phyloP scores from a whole-genome alignment of 108 stramenopile genomes.

The Parmales sp. region DNA sequence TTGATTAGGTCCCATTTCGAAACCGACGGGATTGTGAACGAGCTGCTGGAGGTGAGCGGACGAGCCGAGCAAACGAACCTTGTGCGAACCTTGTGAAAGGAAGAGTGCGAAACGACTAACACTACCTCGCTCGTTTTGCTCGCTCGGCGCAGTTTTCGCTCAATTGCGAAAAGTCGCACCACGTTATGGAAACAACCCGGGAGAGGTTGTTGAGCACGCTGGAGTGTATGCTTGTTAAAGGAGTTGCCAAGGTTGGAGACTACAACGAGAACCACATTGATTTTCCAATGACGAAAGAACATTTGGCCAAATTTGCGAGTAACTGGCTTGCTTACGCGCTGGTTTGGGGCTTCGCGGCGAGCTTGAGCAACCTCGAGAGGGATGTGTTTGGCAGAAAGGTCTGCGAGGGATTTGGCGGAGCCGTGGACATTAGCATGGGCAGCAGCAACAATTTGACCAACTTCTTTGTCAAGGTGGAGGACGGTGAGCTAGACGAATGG shows the following conservation, averaged over 20 bases:
- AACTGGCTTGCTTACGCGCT: constrained; percentile 82
- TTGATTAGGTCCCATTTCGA: constrained; percentile 47
- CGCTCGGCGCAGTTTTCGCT: too few species aligned
- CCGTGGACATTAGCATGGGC: background rate
- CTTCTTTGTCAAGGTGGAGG: constrained; percentile 76
- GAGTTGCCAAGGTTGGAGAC: constrained; percentile 66
- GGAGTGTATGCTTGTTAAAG: constrained; percentile 74
- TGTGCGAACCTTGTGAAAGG: too few species aligned
- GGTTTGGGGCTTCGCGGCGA: constrained; percentile 88
- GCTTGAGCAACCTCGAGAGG: constrained; percentile 67
- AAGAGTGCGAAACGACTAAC: too few species aligned
- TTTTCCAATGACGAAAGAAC: constrained; percentile 83
- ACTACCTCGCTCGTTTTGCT: too few species aligned
- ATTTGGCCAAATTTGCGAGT: constrained; percentile 83
- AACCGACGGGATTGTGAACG: constrained; percentile 52
- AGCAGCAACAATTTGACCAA: constrained; percentile 35
- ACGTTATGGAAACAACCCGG: constrained; percentile 81
- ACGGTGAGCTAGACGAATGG: constrained; percentile 92
- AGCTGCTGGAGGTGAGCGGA: constrained; percentile 66
- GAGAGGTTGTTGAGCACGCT: constrained; percentile 76
- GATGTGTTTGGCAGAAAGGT: constrained; percentile 37
- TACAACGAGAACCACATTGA: constrained; percentile 95
- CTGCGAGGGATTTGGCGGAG: background rate
- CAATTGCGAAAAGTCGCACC: constrained; percentile 44
- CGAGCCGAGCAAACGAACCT: too few species aligned